Base-by-base conservation (phyloP, 2,329 filamentous ascomycete genomes). In the Endocalyx cinctus region DNA sequence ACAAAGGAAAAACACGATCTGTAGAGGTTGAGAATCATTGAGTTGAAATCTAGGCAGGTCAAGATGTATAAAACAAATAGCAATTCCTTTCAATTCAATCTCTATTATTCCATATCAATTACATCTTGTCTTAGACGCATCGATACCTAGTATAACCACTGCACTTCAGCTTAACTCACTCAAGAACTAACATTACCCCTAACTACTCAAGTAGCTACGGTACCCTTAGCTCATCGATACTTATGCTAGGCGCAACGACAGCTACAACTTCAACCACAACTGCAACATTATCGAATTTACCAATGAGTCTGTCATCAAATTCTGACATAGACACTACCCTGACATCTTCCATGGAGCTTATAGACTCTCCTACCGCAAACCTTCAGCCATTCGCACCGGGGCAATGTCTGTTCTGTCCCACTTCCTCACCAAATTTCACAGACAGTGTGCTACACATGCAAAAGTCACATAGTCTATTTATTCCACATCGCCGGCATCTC, bases 371-470 rank as follows among this genome's bases (percentile, higher is more conserved):
- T n/a, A 19, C 33, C 31, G 16, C 27, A 8, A 22, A 34, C 30
- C 43, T 50, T 42, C 37, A 32, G 31, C 42, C 41, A 14, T 48
- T 46, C 31, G 43, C 34, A 15, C 41, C 45, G n/a, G 41, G 40
- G n/a, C 46, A 51, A 33, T 51, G 48, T 28, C 41, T 51, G 17
- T 50, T 51, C 38, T 51, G 48, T 26, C 31, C 39, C 31, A 37
- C 10, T 12, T 10, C 22, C 27, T 43, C 33, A n/a, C 25, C 38
- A 27, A 39, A 6, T 36, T 47, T 43, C 38, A 10, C 27, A 5
- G 38, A 39, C 17, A 48, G 38, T 25, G 38, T 48, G 12, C 11
- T 34, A 35, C 72, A 77, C 47, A 76, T 77, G 72, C 59, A 58
- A 17, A 59, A 57, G 13, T 37, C 53, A 3, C 72, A 77, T 41